A percentile compares a stretch with the other conserved stretches of the same genome.
These are phyloP conservation scores for Ceratobasidium sp. DNA, from an alignment of 1,284 basidiomycete species.

Conservation along the genomic window DNA sequence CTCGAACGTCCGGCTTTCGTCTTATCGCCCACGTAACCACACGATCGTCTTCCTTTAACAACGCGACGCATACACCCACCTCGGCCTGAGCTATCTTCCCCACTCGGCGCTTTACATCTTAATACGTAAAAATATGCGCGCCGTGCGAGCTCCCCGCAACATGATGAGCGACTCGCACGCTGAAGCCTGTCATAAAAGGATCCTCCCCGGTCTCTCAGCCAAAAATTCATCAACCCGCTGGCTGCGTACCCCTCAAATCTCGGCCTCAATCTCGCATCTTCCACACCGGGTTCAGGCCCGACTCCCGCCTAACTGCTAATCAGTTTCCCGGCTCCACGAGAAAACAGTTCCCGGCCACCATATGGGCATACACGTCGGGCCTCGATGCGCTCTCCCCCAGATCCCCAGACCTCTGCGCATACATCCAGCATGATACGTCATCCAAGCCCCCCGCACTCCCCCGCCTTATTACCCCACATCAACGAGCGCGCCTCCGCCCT, in stretches of 20 bases:
- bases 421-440: slow-evolving; percentile 1
- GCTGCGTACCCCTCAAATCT: slow-evolving; percentile 7
- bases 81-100: slow-evolving; percentile 3
- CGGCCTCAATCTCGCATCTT: slow-evolving; percentile 10
- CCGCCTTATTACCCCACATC: slow-evolving; percentile 17
- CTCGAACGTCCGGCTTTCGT: not conserved
- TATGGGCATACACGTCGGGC: slow-evolving; percentile 16
- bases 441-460: slow-evolving; percentile 15
- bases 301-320: not conserved
- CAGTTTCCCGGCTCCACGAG: not conserved
- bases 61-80: slow-evolving; percentile 6
- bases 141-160: slow-evolving; percentile 16
- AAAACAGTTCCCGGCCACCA: not conserved
- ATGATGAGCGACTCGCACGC: not conserved
- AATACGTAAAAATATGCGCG: not conserved
- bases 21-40: not conserved
- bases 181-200: slow-evolving; percentile 1
- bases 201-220: not conserved
- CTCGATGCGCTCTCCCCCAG: slow-evolving; percentile 5
- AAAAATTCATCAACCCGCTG: not conserved
- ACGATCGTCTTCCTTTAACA: not conserved
- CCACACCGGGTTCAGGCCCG: slow-evolving; percentile 10
- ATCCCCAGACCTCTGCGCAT: not conserved
- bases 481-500: not conserved
- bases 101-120: slow-evolving; percentile 16